Percentiles rank a stretch among this genome's conserved stretches.
phyloP scores from a whole-genome alignment of 1,284 basidiomycete genomes.

The Leucocoprinus gongylophorus region DNA sequence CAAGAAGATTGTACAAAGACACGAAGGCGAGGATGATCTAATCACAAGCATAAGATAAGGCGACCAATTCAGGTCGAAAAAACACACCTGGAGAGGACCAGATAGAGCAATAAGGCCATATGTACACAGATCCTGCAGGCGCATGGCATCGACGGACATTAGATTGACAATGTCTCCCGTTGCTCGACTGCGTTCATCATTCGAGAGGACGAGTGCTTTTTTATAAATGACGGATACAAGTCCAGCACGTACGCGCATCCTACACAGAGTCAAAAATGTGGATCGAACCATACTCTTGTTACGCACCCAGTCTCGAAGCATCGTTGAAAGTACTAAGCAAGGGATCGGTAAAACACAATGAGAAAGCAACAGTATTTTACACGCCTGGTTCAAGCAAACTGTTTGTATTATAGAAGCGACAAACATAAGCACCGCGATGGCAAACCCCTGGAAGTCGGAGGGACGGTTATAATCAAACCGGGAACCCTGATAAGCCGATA shows the following conservation, averaged over 20 bases:
- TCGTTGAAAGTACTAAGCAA: constrained; percentile 70
- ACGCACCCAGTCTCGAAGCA: constrained; percentile 68
- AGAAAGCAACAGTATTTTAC: constrained; percentile 10
- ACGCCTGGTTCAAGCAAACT: constrained; percentile 78
- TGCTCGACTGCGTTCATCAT: constrained; percentile 72
- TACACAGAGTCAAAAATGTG: constrained; percentile 14
- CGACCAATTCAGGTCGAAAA: background rate
- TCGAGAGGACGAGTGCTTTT: constrained; percentile 81
- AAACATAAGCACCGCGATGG: constrained; percentile 78
- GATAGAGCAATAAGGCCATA: constrained; percentile 70
- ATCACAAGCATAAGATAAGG: background rate
- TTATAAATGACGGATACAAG: constrained; percentile 82
- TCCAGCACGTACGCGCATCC: constrained; percentile 86
- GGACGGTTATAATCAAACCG: constrained; percentile 29
- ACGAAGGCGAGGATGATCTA: constrained; percentile 85
- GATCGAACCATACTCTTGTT: background rate
- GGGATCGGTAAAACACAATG: background rate
- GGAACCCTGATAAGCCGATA: constrained; percentile 63
- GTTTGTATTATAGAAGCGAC: constrained; percentile 71
- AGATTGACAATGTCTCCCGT: constrained; percentile 93
- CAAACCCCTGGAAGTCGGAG: constrained; percentile 54
- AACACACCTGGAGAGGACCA: constrained; percentile 57
- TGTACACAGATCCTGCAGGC: constrained; percentile 83
- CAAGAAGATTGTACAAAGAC: constrained; percentile 82
- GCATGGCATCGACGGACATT: constrained; percentile 82